Percentiles rank a stretch among this genome's conserved stretches.
Conservation (phyloP, 2,329 filamentous ascomycete species). For the Incumbomyces lentus region DNA sequence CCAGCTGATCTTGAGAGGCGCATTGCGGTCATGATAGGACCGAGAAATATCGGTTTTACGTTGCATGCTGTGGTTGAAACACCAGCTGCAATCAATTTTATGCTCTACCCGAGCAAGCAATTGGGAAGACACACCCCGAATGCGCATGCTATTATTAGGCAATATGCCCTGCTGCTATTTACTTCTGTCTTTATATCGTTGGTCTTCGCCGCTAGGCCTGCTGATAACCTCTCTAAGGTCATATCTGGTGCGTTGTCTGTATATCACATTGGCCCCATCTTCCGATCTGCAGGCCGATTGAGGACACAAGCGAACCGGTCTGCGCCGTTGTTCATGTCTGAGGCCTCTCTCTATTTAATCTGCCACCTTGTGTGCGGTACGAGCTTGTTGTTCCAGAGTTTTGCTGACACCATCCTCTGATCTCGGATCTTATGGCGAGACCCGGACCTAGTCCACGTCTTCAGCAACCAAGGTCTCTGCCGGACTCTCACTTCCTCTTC, state of each 20-base stretch:
- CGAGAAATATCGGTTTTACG: constrained; percentile 17
- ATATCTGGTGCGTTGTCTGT: constrained; percentile 27
- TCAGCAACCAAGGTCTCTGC: constrained; percentile 18
- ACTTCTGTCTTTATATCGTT: constrained; percentile 26
- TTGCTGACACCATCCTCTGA: neutral
- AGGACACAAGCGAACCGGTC: constrained; percentile 8
- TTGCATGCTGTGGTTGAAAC: constrained; percentile 28
- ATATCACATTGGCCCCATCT: constrained; percentile 27
- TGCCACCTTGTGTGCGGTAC: constrained; percentile 14
- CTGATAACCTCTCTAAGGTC: constrained; percentile 22
- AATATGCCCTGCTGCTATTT: constrained; percentile 31
- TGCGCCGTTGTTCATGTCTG: constrained; percentile 11
- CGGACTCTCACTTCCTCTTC: constrained; percentile 16
- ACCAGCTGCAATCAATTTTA: constrained; percentile 29
- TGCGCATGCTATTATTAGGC: constrained; percentile 27
- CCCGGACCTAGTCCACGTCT: constrained; percentile 14
- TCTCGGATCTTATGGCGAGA: neutral
- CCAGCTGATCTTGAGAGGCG: too few relatives aligned
- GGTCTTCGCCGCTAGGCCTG: constrained; percentile 22
- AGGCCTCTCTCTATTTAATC: constrained; percentile 18
- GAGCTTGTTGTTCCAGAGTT: neutral
- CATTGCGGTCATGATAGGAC: too few relatives aligned
- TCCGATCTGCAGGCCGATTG: constrained; percentile 21
- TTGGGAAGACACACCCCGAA: constrained; percentile 24
- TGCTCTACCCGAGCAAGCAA: constrained; percentile 24